Evolutionary conservation across 2,329 filamentous ascomycete genomes (phyloP).

Genomic region (Lithohypha guttulata): DNA sequence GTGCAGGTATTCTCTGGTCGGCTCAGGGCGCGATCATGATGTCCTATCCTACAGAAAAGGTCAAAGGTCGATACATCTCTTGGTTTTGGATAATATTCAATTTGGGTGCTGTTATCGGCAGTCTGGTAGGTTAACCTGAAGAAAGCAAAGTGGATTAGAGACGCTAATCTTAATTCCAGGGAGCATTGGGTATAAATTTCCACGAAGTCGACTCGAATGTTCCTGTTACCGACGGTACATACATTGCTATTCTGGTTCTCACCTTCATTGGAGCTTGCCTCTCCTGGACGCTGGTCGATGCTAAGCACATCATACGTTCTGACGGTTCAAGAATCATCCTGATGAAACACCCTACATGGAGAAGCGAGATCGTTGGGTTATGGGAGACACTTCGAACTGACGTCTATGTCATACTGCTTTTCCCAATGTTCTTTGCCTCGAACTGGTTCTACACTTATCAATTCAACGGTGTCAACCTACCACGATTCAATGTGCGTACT

Average conservation of each 20-base stretch:
- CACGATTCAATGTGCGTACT: slow-evolving; percentile 61
- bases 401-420: slow-evolving; percentile 55
- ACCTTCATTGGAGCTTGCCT: slow-evolving; percentile 55
- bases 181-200: too few species aligned
- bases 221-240: slow-evolving; percentile 51
- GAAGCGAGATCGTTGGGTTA: slow-evolving; percentile 59
- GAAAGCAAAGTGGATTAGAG: too few species aligned
- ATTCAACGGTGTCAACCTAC: slow-evolving; percentile 48
- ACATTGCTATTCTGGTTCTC: slow-evolving; percentile 62
- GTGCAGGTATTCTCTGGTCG: slow-evolving; percentile 41
- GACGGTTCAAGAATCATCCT: slow-evolving; percentile 63
- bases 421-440: slow-evolving; percentile 61
- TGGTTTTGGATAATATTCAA: slow-evolving; percentile 97
- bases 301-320: slow-evolving; percentile 53
- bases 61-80: slow-evolving; percentile 81
- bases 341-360: slow-evolving; percentile 71
- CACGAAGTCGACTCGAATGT: too few species aligned
- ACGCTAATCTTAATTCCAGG: too few species aligned
- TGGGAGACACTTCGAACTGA: slow-evolving; percentile 55
- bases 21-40: slow-evolving; percentile 51
- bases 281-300: slow-evolving; percentile 54
- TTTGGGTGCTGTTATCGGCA: slow-evolving; percentile 76
- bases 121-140: slow-evolving; percentile 40
- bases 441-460: slow-evolving; percentile 63
- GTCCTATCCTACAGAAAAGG: slow-evolving; percentile 63